Conservation (phyloP, 2,329 filamentous ascomycete species). For the Acarospora socialis region DNA sequence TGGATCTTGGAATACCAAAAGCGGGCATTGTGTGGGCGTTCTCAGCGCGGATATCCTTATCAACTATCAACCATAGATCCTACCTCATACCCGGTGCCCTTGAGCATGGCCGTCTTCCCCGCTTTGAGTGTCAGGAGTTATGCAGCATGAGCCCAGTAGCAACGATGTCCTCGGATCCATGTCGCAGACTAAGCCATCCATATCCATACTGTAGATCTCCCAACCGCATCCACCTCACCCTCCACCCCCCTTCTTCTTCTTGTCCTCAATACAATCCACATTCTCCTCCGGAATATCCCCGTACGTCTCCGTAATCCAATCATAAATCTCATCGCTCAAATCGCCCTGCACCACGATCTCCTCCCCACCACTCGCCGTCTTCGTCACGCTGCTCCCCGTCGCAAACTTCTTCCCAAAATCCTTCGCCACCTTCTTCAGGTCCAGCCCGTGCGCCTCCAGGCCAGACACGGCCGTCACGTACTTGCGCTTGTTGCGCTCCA, state of each 20-base stretch:
- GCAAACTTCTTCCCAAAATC: slow-evolving; percentile 98
- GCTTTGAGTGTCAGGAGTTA: too few species aligned
- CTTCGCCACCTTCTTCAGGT: slow-evolving; percentile 91
- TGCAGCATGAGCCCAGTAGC: too few species aligned
- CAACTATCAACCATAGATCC: too few species aligned
- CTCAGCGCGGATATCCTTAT: too few species aligned
- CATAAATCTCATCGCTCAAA: slow-evolving; percentile 84
- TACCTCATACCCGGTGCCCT: too few species aligned
- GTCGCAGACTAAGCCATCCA: too few species aligned
- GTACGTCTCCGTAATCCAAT: slow-evolving; percentile 81
- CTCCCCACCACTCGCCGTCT: slow-evolving; percentile 70
- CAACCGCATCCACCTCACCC: slow-evolving; percentile 1
- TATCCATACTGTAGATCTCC: background rate
- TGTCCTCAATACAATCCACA: slow-evolving; percentile 87
- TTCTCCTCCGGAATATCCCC: slow-evolving; percentile 68
- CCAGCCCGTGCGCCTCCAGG: slow-evolving; percentile 76
- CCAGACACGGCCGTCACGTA: slow-evolving; percentile 87
- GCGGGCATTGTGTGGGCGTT: too few species aligned
- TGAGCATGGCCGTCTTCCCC: too few species aligned
- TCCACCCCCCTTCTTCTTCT: slow-evolving; percentile 66
- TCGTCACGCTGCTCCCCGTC: slow-evolving; percentile 83
- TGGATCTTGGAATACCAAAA: too few species aligned
- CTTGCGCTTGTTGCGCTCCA: slow-evolving; percentile 97
- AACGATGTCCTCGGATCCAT: too few species aligned
- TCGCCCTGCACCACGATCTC: slow-evolving; percentile 98